These are phyloP conservation scores for Camillea tinctor DNA, from an alignment of 2,329 filamentous ascomycete species.

Conservation along the genomic window DNA sequence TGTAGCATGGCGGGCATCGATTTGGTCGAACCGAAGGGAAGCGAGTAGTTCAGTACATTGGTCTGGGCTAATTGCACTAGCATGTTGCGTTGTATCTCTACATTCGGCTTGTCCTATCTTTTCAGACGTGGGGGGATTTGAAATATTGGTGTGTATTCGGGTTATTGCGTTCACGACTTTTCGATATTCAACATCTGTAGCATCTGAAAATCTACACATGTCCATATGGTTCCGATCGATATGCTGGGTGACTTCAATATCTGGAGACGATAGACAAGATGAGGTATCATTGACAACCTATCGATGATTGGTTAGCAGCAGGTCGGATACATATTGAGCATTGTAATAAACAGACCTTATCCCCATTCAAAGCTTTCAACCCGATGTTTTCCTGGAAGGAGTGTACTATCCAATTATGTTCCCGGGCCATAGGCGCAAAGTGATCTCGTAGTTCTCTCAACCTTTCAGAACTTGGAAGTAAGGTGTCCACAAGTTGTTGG, in stretches of 20 bases:
- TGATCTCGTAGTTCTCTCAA: constrained; percentile 32
- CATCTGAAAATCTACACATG: constrained; percentile 35
- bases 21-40: constrained; percentile 21
- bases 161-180: constrained; percentile 28
- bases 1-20: constrained; percentile 14
- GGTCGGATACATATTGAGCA: too few relatives aligned
- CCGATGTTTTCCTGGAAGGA: constrained; percentile 35
- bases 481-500: constrained; percentile 32
- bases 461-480: constrained; percentile 35
- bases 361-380: constrained; percentile 4
- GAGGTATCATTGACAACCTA: constrained; percentile 38
- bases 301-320: neutral
- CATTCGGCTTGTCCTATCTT: too few relatives aligned
- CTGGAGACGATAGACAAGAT: constrained; percentile 32
- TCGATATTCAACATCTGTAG: constrained; percentile 31
- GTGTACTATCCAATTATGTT: constrained; percentile 33
- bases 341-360: too few relatives aligned
- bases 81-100: too few relatives aligned
- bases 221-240: constrained; percentile 36
- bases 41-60: constrained; percentile 3
- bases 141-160: neutral
- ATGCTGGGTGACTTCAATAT: constrained; percentile 33
- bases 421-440: constrained; percentile 29
- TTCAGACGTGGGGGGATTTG: too few relatives aligned
- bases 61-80: neutral